Base-by-base conservation (phyloP, 2,329 filamentous ascomycete genomes). In the Berkeleyomyces basicola region DNA sequence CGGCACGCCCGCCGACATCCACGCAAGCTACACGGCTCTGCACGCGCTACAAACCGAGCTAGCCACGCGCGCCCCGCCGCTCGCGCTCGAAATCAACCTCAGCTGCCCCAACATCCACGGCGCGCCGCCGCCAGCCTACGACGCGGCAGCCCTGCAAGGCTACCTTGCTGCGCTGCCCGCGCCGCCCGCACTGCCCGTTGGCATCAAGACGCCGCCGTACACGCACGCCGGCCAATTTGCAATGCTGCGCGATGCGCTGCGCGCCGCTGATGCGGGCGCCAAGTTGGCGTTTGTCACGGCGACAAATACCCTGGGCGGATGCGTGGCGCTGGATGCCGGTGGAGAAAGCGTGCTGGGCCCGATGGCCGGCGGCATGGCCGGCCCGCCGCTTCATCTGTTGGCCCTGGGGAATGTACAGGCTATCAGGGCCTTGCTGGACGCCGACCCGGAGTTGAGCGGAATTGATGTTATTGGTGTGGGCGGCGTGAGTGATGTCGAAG, bases 191-290 rank as follows among this genome's bases (percentile, higher is more conserved):
- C 65, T 79, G 14, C 71, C 78, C 2, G 67, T 77, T 7, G 88
- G 87, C 0, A 76, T 91, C 66, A 92, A 92, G 69, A 85, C 82
- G 0, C 87, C 88, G 4, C 88, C 88, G 0, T 91, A 89, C 68
- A 91, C 87, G 0, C 82, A 90, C 69, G 73, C 78, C 0, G 81
- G 77, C 0, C 83, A 91, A 69, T 91, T 86, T 69, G 70, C 74
- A 0, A 75, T 74, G 16, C 71, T 91, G 11, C 70, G 83, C 1
- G 66, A 71, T 0, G 80, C 82, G 0, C 71, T 90, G 4, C 67
- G 1, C 67, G 67, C 7, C 65, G 68, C 47, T n/a, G 64, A 66
- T 65, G 6, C 68, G 66, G 60, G 33, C n/a, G 39, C 14, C 0
- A 69, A 68, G 0, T 62, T 88, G 0, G 80, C 78, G 51, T 91